phyloP scores from a whole-genome alignment of 2,329 filamentous ascomycete genomes.

The Graphium sp. region DNA sequence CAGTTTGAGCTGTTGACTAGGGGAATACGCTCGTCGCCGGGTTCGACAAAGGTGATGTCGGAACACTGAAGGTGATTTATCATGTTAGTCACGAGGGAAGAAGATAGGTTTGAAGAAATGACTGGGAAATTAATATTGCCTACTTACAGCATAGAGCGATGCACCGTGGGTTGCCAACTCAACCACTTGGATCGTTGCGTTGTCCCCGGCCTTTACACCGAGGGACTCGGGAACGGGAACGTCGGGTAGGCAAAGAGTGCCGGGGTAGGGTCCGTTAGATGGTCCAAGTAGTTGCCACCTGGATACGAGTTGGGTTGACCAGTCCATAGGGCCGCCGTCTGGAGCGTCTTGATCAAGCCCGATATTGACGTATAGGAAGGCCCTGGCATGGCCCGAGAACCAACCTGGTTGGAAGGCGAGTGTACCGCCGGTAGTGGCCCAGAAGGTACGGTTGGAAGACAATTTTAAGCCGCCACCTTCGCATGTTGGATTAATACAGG shows the following conservation, averaged over 20 bases:
- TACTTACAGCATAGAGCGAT: conserved; percentile 51
- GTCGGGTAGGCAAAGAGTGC: conserved; percentile 69
- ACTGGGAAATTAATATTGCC: too few relatives aligned
- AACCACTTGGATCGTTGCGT: conserved; percentile 65
- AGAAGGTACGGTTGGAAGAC: conserved; percentile 61
- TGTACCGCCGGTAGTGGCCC: conserved; percentile 62
- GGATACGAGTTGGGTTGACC: conserved; percentile 51
- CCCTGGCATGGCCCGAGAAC: conserved; percentile 65
- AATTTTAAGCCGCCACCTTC: conserved; percentile 60
- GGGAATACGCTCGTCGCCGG: conserved; percentile 38
- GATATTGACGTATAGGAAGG: conserved; percentile 69
- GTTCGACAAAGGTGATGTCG: conserved; percentile 54
- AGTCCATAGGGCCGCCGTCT: conserved; percentile 12
- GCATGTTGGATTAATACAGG: conserved; percentile 4
- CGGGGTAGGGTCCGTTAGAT: conserved; percentile 54
- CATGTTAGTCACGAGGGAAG: background rate
- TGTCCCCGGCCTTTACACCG: conserved; percentile 49
- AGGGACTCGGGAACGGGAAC: conserved; percentile 47
- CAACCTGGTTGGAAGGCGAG: conserved; percentile 69
- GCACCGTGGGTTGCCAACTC: conserved; percentile 62
- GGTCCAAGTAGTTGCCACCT: conserved; percentile 64
- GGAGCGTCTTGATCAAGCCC: conserved; percentile 49
- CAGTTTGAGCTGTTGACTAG: conserved; percentile 38
- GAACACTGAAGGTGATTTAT: conserved; percentile 43
- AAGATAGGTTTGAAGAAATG: background rate